These are phyloP conservation scores for Orbilia quercus DNA, from an alignment of 2,329 filamentous ascomycete species.

Conservation along the genomic window DNA sequence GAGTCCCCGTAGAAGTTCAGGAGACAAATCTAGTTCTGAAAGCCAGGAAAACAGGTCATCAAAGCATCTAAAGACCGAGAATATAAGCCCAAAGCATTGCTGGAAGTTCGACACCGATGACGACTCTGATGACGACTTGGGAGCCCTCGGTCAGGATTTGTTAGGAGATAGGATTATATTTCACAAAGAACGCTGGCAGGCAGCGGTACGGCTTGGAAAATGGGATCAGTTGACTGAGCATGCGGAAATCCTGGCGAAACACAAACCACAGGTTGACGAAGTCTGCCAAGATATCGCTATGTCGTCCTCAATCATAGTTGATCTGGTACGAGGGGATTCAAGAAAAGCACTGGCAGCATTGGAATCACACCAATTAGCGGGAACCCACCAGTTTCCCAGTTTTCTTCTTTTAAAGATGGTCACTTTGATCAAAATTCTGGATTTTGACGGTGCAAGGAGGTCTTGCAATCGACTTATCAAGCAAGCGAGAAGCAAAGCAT, in stretches of 20 bases:
- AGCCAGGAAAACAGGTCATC: background rate
- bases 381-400: background rate
- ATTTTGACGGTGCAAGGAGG: conserved; percentile 5
- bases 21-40: too few species aligned
- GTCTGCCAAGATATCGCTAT: background rate
- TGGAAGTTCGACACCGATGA: background rate
- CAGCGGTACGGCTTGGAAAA: background rate
- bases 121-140: conserved; percentile 4
- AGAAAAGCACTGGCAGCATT: conserved; percentile 32
- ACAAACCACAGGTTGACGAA: background rate
- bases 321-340: conserved; percentile 22
- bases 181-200: conserved; percentile 2
- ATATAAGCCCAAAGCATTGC: background rate
- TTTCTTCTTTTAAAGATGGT: conserved; percentile 10
- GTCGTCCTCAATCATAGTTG: conserved; percentile 7
- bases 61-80: background rate
- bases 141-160: conserved; percentile 3
- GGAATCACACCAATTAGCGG: conserved; percentile 13
- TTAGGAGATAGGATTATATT: background rate
- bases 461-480: conserved; percentile 20
- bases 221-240: conserved; percentile 10
- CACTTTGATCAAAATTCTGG: background rate
- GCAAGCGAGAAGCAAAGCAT: background rate
- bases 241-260: background rate
- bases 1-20: background rate